Percentiles rank a stretch among this genome's conserved stretches.
Evolutionary conservation across 306 rosid species (phyloP).

Genomic region (Alnus glutinosa): DNA sequence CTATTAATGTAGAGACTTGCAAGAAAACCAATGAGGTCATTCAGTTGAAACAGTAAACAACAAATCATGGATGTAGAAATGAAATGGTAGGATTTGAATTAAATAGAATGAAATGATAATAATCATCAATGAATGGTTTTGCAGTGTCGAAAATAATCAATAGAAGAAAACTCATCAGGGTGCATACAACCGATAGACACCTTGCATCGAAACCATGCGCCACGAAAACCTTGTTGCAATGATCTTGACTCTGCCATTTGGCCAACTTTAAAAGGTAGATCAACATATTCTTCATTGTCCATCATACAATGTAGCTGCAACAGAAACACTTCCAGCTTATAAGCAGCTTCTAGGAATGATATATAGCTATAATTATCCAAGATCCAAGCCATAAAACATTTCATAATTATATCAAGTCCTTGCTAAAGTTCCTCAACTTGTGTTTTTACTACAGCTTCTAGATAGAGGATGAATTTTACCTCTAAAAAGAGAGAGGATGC

Average conservation of each 20-base stretch:
- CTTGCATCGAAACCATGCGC: constrained; percentile 91
- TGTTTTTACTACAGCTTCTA: background rate
- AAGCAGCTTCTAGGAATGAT: background rate
- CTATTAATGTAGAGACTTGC: background rate
- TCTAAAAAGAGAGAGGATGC: background rate
- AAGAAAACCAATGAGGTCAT: background rate
- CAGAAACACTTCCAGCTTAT: constrained; percentile 5
- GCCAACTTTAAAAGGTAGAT: constrained; percentile 58
- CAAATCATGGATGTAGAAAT: background rate
- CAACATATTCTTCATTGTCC: constrained; percentile 18
- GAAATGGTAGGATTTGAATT: background rate
- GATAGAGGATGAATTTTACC: background rate
- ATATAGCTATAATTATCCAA: background rate
- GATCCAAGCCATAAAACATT: background rate
- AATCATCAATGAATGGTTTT: background rate
- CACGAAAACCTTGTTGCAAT: constrained; percentile 65
- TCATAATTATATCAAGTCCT: background rate
- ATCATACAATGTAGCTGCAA: background rate
- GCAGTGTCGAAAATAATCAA: background rate
- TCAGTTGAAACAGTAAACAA: background rate
- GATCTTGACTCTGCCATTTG: constrained; percentile 54
- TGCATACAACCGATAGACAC: constrained; percentile 34
- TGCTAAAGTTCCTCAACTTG: background rate
- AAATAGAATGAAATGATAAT: background rate
- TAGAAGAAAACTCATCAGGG: background rate